These are phyloP conservation scores for Conticribra guillardii DNA, from an alignment of 108 stramenopile genomes.

Conservation along the genomic window DNA sequence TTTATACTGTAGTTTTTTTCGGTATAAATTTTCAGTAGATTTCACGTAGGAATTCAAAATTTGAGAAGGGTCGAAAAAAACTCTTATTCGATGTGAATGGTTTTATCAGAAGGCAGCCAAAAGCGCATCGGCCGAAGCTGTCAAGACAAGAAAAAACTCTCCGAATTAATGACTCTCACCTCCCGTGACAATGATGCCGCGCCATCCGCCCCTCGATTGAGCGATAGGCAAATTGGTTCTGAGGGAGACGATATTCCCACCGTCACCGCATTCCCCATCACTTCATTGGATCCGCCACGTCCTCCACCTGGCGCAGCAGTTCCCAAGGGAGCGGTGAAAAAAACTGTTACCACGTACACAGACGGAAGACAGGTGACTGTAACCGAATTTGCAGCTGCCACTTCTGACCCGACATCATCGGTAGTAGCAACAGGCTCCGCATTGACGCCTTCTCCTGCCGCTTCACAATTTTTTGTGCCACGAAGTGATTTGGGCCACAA, in stretches of 20 bases:
- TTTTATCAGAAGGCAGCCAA: too few species aligned
- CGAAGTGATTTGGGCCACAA: conserved; percentile 37
- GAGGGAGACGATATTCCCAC: not conserved
- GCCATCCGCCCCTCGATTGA: conserved; percentile 36
- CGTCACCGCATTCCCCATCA: not conserved
- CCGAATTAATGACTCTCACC: too few species aligned
- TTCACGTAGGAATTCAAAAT: too few species aligned
- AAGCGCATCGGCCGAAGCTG: too few species aligned
- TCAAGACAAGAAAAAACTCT: too few species aligned
- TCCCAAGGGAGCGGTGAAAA: conserved; percentile 14
- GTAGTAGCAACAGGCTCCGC: conserved; percentile 5
- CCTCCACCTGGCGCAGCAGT: not conserved
- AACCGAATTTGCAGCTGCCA: conserved; percentile 28
- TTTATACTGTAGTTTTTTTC: too few species aligned
- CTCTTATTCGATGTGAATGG: too few species aligned
- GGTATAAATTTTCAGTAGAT: too few species aligned
- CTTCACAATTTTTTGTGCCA: conserved; percentile 7
- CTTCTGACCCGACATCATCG: conserved; percentile 10
- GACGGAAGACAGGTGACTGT: conserved; percentile 51
- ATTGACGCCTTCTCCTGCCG: not conserved
- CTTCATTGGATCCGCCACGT: not conserved
- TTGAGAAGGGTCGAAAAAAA: too few species aligned
- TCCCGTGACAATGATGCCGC: not conserved
- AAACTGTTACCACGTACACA: conserved; percentile 27
- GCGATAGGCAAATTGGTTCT: conserved; percentile 12